Evolutionary conservation across 2,329 filamentous ascomycete genomes (phyloP).

Genomic region (Lasiodiplodia gonubiensis): DNA sequence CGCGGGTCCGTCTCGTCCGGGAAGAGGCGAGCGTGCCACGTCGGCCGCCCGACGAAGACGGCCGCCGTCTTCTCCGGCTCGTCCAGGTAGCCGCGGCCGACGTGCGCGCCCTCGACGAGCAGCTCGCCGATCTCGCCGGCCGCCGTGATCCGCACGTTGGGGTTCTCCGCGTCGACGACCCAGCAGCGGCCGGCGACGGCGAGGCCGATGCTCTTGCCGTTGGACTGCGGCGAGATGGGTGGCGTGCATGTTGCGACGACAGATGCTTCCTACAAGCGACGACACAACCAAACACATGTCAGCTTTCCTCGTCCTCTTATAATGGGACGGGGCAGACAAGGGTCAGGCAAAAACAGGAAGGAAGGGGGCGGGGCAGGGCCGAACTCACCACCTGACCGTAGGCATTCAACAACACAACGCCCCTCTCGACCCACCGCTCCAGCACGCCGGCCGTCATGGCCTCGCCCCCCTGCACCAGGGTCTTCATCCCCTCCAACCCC

Average conservation of each 20-base stretch:
- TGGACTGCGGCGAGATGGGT: not conserved
- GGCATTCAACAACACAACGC: constrained; percentile 45
- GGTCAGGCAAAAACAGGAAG: not conserved
- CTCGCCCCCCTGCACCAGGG: constrained; percentile 42
- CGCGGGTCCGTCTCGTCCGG: constrained; percentile 29
- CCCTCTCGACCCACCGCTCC: constrained; percentile 42
- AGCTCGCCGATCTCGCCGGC: constrained; percentile 56
- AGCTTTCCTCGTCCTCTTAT: not conserved
- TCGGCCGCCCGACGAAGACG: constrained; percentile 40
- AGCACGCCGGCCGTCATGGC: constrained; percentile 40
- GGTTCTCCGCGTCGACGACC: constrained; percentile 43
- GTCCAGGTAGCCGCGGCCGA: constrained; percentile 48
- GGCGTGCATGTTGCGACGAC: constrained; percentile 18
- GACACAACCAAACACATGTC: not conserved
- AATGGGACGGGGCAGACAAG: too few relatives aligned
- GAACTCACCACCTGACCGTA: constrained; percentile 39
- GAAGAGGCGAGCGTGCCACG: constrained; percentile 34
- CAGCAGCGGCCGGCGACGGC: constrained; percentile 34
- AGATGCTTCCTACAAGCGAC: not conserved
- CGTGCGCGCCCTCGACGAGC: constrained; percentile 53
- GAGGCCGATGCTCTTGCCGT: constrained; percentile 31
- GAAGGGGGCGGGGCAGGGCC: too few relatives aligned
- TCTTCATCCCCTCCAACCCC: constrained; percentile 51
- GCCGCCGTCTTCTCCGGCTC: constrained; percentile 44
- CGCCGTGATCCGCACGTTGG: constrained; percentile 41